These are phyloP conservation scores for Ulmus americana DNA, from an alignment of 331 rosid genomes.

Conservation along the genomic window DNA sequence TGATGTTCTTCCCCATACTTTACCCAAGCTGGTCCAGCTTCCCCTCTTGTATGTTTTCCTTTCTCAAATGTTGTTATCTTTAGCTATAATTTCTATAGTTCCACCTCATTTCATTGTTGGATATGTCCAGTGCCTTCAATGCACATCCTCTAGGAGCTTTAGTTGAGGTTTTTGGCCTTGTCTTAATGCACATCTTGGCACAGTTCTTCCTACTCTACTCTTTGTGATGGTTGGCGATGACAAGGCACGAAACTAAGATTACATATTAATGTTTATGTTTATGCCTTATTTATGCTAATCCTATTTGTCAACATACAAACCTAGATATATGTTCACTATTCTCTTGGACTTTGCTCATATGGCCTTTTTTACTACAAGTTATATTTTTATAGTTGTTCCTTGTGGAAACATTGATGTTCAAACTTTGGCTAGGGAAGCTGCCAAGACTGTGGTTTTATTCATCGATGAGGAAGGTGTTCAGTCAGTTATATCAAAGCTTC, in stretches of 20 bases:
- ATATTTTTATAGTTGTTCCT: constrained; percentile 8
- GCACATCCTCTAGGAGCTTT: constrained; percentile 95
- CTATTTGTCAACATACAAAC: no score
- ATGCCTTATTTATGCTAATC: constrained; percentile 2
- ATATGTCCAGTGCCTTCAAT: constrained; percentile 66
- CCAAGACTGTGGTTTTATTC: constrained; percentile 72
- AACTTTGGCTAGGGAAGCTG: constrained; percentile 77
- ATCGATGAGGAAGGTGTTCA: constrained; percentile 96
- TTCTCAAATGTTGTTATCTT: constrained; percentile 16
- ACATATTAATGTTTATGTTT: constrained; percentile 10
- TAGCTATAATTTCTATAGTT: neutral
- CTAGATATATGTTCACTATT: no score
- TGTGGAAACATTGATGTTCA: constrained; percentile 46
- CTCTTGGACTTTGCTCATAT: neutral
- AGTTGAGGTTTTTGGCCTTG: constrained; percentile 95
- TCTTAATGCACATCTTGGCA: constrained; percentile 71
- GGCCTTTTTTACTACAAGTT: neutral
- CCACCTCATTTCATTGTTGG: constrained; percentile 6
- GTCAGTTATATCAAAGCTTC: constrained; percentile 68
- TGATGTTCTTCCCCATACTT: constrained; percentile 88
- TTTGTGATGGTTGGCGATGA: constrained; percentile 69
- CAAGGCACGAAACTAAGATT: constrained; percentile 36
- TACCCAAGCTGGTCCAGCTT: constrained; percentile 87
- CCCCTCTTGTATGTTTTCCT: constrained; percentile 70
- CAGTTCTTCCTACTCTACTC: constrained; percentile 83